Evolutionary conservation across 495 filamentous ascomycete species (phyloP).

Genomic region (Aspergillus leporis): DNA sequence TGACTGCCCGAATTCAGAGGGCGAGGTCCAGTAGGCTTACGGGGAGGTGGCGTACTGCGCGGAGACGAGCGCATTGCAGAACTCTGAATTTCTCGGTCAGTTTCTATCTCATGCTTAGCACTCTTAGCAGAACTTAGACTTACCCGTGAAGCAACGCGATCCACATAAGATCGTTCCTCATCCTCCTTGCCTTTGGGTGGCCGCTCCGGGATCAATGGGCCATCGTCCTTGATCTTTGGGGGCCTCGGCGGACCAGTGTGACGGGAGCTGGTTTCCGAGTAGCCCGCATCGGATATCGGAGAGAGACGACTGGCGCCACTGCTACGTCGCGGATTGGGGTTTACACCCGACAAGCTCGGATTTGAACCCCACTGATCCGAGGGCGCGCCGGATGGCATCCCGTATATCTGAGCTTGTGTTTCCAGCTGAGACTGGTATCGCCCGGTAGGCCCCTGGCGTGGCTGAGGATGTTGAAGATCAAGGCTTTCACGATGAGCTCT

Average conservation of each 20-base stretch:
- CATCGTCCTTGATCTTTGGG: conserved; percentile 54
- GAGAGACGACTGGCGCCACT: conserved; percentile 50
- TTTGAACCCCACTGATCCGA: conserved; percentile 75
- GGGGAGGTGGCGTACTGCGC: conserved; percentile 40
- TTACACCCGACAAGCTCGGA: conserved; percentile 45
- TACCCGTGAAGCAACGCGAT: conserved; percentile 47
- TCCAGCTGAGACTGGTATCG: conserved; percentile 82
- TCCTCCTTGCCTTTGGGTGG: conserved; percentile 44
- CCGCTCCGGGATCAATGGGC: conserved; percentile 51
- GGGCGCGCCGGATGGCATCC: conserved; percentile 62
- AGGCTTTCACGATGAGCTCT: conserved; percentile 86
- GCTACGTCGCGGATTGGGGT: conserved; percentile 41
- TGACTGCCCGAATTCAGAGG: conserved; percentile 48
- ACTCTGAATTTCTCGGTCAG: conserved; percentile 25
- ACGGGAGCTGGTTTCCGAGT: conserved; percentile 45
- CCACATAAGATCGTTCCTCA: conserved; percentile 39
- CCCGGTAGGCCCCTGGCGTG: conserved; percentile 76
- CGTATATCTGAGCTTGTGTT: conserved; percentile 71
- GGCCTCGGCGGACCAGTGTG: conserved; percentile 48
- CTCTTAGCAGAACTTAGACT: conserved; percentile 13
- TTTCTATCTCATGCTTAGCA: background rate
- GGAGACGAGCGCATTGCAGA: conserved; percentile 45
- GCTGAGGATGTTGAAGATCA: conserved; percentile 88
- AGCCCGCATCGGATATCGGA: conserved; percentile 54
- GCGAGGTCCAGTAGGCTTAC: conserved; percentile 58